Conservation (phyloP, 108 stramenopile genomes). For the Nitzschia palea region DNA sequence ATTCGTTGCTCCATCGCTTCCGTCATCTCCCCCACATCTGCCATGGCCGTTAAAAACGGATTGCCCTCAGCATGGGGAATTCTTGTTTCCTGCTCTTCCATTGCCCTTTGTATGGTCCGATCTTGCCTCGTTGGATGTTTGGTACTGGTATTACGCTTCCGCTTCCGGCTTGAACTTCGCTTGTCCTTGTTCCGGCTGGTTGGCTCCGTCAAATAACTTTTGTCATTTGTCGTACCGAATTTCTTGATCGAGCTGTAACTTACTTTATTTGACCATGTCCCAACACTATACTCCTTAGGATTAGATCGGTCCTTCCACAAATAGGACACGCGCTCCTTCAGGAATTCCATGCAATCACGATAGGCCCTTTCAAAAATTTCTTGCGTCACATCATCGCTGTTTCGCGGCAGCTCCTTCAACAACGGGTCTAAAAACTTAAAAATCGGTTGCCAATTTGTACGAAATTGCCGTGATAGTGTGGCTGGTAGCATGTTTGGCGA, state of each 20-base stretch:
- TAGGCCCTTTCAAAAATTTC: not conserved
- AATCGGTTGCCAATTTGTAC: not conserved
- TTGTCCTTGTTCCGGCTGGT: not conserved
- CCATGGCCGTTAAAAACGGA: too few relatives aligned
- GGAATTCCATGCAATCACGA: not conserved
- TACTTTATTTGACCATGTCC: not conserved
- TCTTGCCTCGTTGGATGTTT: too few relatives aligned
- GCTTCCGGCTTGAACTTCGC: too few relatives aligned
- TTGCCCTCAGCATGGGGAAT: too few relatives aligned
- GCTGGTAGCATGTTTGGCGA: not conserved
- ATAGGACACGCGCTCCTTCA: not conserved
- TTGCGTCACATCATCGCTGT: not conserved
- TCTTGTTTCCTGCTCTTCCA: too few relatives aligned
- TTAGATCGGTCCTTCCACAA: not conserved
- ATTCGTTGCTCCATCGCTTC: too few relatives aligned
- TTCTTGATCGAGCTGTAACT: not conserved
- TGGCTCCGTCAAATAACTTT: not conserved
- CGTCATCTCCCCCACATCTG: too few relatives aligned
- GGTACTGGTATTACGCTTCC: too few relatives aligned
- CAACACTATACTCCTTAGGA: not conserved
- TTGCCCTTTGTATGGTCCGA: too few relatives aligned
- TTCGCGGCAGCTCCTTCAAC: not conserved
- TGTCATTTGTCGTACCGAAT: not conserved
- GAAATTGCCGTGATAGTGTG: not conserved
- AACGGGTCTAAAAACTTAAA: not conserved